Base-by-base conservation (phyloP, 2,329 filamentous ascomycete genomes). In the Trichoderma gracile region DNA sequence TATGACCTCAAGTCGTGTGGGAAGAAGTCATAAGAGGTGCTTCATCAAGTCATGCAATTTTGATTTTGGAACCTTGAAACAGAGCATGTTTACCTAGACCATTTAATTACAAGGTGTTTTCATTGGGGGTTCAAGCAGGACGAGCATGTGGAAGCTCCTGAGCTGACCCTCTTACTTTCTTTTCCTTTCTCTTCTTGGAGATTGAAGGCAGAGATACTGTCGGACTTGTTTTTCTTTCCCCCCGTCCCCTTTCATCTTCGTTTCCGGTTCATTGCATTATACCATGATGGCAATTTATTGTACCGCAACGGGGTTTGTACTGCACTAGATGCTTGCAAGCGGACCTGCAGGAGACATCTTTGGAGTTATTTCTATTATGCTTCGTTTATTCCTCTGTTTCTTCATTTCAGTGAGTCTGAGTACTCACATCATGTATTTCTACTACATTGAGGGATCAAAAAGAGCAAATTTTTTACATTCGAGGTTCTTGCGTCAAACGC, bases 1-100 rank as follows among this genome's bases (percentile, higher is more conserved):
- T 77, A 73, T 78, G 69, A 77, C 66, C 70, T 65, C 23, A 30
- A 38, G 43, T 49, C 15, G 23, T 12, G 7, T 14, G 49, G 9
- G 19, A 9, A 19, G 19, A 38, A 45, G 43, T 33, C 21, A 62
- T n/a, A 17, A 46, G 52, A 46, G 25, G 9, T 46, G 45, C 25
- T 54, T 45, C 49, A 55, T 50, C 19, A 47, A 42, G 15, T 42
- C n/a, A 47, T 54, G 38, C 38, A 42, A 52, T 64, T 61, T 30
- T 19, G 49, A 52, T 33, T 14, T 52, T 10, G 42, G 6, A 45
- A 38, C 33, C 33, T 38, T 38, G 14, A 49, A 46, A 9, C 30
- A 9, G 46, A 27, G 40, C 56, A 27, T 60, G 27, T 58, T 46
- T 62, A 62, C 10, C 33, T 38, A 38, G 59, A 62, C 40, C 21